These are phyloP conservation scores for Coemansia sp. DNA, from an alignment of 192 early-diverging fungal genomes.

Conservation along the genomic window DNA sequence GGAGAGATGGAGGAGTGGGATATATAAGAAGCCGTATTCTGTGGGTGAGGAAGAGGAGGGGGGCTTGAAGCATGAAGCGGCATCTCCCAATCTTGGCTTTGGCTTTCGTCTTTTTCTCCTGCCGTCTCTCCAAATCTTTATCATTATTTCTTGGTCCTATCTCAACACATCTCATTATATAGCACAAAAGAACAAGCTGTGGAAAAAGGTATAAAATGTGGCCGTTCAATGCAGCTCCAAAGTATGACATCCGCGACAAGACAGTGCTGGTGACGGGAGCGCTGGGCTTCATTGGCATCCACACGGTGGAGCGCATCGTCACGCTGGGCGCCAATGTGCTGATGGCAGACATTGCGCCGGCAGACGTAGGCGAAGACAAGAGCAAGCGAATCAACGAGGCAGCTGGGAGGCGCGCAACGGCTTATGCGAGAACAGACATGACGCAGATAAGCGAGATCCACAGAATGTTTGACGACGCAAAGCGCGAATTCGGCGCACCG, in stretches of 20 bases:
- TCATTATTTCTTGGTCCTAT: no score
- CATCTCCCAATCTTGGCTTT: no score
- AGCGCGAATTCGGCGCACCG: conserved; percentile 17
- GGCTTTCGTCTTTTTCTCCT: no score
- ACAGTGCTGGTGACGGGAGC: conserved; percentile 33
- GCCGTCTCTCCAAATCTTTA: no score
- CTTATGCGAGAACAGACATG: conserved; percentile 19
- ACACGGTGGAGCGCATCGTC: conserved; percentile 8
- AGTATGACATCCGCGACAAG: conserved; percentile 14
- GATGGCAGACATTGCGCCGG: conserved; percentile 16
- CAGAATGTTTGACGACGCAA: conserved; percentile 17
- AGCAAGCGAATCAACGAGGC: neutral
- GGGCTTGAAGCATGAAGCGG: no score
- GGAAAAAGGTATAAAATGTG: neutral
- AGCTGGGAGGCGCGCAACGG: neutral
- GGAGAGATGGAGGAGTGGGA: no score
- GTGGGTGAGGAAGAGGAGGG: no score
- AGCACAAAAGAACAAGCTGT: no score
- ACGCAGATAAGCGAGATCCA: conserved; percentile 13
- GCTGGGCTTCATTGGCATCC: conserved; percentile 21
- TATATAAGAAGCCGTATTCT: no score
- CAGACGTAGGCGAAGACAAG: conserved; percentile 4
- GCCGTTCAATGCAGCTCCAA: neutral
- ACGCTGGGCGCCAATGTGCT: conserved; percentile 16
- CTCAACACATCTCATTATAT: no score